Base-by-base conservation (phyloP, 2,329 filamentous ascomycete genomes). In the Colletotrichum lentis region DNA sequence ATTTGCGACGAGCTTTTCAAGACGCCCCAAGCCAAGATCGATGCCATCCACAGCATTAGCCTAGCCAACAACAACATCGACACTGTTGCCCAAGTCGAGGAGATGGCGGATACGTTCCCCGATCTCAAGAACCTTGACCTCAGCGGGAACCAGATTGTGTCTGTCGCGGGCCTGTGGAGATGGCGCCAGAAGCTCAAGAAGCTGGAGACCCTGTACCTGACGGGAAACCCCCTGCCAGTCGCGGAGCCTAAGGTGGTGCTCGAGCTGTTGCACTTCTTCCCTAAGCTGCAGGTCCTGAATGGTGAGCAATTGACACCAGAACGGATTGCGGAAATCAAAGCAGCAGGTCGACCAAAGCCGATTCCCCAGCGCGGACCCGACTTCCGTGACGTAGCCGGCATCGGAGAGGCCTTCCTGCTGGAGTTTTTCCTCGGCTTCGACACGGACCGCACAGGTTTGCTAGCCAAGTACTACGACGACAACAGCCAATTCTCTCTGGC, bases 111-210 rank as follows among this genome's bases (percentile, higher is more conserved):
- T 60, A 93, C 92, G 0, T 92, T 98, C 62, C 93, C 94, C 0
- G 91, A 94, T 69, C 83, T 98, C 68, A 90, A 93, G 76, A 94
- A 97, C 72, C 87, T 99, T 14, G 95, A 97, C 72, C 86, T 98
- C 31, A 96, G 93, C 62, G 88, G 90, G 75, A 98, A 98, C 79
- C 87, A 89, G 47, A 88, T 99, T 73, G 83, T 85, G 67, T 88
- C 86, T 59, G 79, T 93, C 58, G 86, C 88, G 64, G 86, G 87
- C 11, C 79, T 99, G 54, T 86, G 89, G 60, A 86, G 84, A 39
- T 97, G 94, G 94, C 90, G 90, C 69, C 87, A 89, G 75, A 93
- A 91, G 63, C 94, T 98, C 74, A 88, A 85, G 60, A 83, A 88
- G 64, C 85, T 98, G 12, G 89, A 97, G 75, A 94, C 94, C 60